A percentile compares a stretch with the other conserved stretches of the same genome.
Conservation (phyloP, 2,329 filamentous ascomycete species). For the Furcasterigmium furcatum region DNA sequence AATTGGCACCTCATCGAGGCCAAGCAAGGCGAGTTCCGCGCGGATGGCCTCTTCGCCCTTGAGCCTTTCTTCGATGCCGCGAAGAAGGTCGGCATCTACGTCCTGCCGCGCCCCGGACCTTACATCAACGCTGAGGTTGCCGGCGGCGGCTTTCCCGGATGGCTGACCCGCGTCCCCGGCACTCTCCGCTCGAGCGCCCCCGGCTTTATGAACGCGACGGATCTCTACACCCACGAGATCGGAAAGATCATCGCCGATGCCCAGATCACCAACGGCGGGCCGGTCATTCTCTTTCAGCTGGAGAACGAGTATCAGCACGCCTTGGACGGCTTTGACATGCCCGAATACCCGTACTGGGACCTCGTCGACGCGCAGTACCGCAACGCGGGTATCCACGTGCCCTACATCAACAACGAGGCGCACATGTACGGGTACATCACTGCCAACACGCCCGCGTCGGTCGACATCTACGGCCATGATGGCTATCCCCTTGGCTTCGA, state of each 20-base stretch:
- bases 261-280: slow-evolving; percentile 81
- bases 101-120: slow-evolving; percentile 68
- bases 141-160: slow-evolving; percentile 78
- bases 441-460: slow-evolving; percentile 2
- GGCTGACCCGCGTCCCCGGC: slow-evolving; percentile 68
- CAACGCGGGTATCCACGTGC: slow-evolving; percentile 68
- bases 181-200: slow-evolving; percentile 59
- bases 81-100: slow-evolving; percentile 68
- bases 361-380: slow-evolving; percentile 67
- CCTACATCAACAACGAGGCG: slow-evolving; percentile 75
- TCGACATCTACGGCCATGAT: slow-evolving; percentile 52
- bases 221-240: slow-evolving; percentile 51
- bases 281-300: slow-evolving; percentile 73
- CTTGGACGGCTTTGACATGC: slow-evolving; percentile 49
- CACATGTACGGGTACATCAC: slow-evolving; percentile 16
- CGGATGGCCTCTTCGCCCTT: slow-evolving; percentile 69
- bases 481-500: slow-evolving; percentile 60
- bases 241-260: slow-evolving; percentile 65
- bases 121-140: slow-evolving; percentile 78
- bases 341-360: slow-evolving; percentile 66
- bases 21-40: slow-evolving; percentile 64
- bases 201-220: slow-evolving; percentile 63
- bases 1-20: slow-evolving; percentile 79
- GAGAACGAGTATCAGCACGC: slow-evolving; percentile 73
- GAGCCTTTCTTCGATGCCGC: slow-evolving; percentile 77